Conservation (phyloP, 441 rosid species). For the Gossypium gossypioides region DNA sequence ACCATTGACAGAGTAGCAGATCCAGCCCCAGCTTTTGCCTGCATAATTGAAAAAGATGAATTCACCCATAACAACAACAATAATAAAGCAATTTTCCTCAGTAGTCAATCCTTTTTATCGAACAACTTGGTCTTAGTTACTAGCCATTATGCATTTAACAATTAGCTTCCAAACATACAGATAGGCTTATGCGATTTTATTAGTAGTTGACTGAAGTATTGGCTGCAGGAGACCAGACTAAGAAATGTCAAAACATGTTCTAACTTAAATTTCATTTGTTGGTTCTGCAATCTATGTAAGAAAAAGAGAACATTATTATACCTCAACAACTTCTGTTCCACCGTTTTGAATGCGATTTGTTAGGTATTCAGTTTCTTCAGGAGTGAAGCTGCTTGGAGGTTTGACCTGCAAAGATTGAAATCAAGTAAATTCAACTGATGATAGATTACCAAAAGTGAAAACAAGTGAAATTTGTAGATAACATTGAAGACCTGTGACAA, state of each 20-base stretch:
- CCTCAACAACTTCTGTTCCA: conserved; percentile 87
- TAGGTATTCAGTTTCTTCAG: conserved; percentile 54
- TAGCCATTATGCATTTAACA: neutral
- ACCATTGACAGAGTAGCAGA: conserved; percentile 96
- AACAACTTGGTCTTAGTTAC: neutral
- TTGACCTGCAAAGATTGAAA: conserved; percentile 36
- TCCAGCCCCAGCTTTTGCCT: conserved; percentile 89
- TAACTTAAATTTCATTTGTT: neutral
- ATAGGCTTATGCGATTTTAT: neutral
- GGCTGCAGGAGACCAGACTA: neutral
- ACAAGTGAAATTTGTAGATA: neutral
- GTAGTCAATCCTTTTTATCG: neutral
- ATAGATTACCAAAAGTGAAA: neutral
- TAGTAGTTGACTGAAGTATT: neutral
- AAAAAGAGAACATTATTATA: conserved; percentile 3
- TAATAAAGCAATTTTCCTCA: neutral
- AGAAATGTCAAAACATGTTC: neutral
- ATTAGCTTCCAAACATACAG: neutral
- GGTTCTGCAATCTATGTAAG: neutral
- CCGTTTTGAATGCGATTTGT: conserved; percentile 81
- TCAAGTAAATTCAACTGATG: neutral
- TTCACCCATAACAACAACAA: neutral
- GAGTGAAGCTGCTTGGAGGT: conserved; percentile 63
- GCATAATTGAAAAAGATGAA: neutral
- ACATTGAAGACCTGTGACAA: conserved; percentile 43